Percentiles rank a stretch among this genome's conserved stretches.
Conservation (phyloP, 2,329 filamentous ascomycete species). For the Juglanconis sp. region DNA sequence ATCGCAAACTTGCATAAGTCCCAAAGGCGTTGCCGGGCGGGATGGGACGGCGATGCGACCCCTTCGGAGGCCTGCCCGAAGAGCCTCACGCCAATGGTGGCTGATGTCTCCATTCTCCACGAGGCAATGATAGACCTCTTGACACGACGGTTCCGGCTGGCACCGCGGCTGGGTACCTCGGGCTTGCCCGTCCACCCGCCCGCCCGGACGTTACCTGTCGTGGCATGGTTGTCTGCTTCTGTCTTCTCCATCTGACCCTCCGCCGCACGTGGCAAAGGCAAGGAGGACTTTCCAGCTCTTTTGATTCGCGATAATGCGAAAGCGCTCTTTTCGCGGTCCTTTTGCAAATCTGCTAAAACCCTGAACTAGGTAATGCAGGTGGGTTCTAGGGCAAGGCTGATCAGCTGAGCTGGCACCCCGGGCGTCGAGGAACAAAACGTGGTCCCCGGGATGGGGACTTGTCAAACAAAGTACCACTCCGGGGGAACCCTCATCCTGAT, state of each 20-base stretch:
- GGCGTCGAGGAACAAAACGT: constrained; percentile 13
- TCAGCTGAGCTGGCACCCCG: neutral
- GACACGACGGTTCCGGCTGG: neutral
- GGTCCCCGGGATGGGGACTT: constrained; percentile 2
- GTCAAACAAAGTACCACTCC: neutral
- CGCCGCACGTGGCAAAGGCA: neutral
- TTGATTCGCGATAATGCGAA: neutral
- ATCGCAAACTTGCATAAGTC: neutral
- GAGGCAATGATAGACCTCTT: neutral
- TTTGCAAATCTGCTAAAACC: neutral
- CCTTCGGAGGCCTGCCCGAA: constrained; percentile 16
- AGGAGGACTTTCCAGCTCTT: neutral
- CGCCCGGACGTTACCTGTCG: neutral
- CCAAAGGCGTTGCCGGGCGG: neutral
- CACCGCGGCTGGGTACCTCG: neutral
- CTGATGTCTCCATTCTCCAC: constrained; percentile 6
- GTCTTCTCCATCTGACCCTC: neutral
- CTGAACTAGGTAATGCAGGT: neutral
- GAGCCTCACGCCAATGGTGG: constrained; percentile 17
- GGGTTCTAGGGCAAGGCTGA: neutral
- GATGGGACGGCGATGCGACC: constrained; percentile 12
- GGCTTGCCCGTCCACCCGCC: constrained; percentile 7
- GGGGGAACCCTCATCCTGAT: constrained; percentile 4
- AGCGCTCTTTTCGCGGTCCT: neutral
- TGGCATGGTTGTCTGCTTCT: neutral